Conservation (phyloP, 1,284 basidiomycete species). For the Termitomyces sp. region DNA sequence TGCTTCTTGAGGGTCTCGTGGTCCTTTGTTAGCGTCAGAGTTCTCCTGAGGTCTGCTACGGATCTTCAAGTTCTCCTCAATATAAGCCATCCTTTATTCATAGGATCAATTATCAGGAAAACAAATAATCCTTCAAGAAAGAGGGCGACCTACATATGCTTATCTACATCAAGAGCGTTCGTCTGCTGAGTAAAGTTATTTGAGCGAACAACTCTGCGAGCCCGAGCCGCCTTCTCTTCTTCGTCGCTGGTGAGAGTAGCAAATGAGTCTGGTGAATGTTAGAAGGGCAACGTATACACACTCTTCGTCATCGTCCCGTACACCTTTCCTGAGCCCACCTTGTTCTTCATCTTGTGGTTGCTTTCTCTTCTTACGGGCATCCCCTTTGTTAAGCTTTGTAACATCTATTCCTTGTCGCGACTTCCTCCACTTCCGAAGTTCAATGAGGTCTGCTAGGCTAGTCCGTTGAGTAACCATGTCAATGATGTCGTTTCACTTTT, state of each 20-base stretch:
- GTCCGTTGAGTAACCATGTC: constrained; percentile 7
- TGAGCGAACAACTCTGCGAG: constrained; percentile 70
- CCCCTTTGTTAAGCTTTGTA: constrained; percentile 80
- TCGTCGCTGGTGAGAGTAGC: constrained; percentile 40
- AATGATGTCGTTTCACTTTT: constrained; percentile 1
- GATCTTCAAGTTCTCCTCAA: constrained; percentile 87
- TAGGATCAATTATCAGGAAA: not conserved
- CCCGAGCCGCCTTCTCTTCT: constrained; percentile 62
- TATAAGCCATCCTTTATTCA: constrained; percentile 86
- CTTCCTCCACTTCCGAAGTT: constrained; percentile 75
- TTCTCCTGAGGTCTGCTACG: constrained; percentile 57
- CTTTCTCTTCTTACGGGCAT: constrained; percentile 68
- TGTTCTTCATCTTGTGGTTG: constrained; percentile 42
- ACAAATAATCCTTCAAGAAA: not conserved
- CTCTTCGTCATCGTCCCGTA: constrained; percentile 55
- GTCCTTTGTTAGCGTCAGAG: constrained; percentile 38
- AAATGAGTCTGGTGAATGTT: not conserved
- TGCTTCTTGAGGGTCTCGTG: constrained; percentile 74
- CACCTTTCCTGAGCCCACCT: constrained; percentile 55
- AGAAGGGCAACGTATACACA: constrained; percentile 15
- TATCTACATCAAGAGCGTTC: constrained; percentile 92
- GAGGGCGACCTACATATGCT: constrained; percentile 79
- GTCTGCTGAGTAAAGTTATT: constrained; percentile 98
- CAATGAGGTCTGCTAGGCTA: constrained; percentile 79
- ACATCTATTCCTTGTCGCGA: constrained; percentile 83